Base-by-base conservation (phyloP, 441 rosid species). In the Pelargonium myrrhifolium region DNA sequence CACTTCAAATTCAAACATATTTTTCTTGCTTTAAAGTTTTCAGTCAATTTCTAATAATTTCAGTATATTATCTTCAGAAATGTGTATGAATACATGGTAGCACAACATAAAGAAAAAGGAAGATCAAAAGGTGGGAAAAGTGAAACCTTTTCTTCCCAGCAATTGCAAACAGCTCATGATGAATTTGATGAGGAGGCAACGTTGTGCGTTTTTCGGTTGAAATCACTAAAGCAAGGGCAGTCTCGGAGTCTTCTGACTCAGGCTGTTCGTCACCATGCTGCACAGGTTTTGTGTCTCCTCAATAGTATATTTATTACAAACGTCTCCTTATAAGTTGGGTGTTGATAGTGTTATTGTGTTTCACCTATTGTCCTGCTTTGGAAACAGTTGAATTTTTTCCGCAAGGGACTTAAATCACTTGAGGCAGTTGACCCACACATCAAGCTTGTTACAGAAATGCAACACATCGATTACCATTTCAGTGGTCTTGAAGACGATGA, bases 221-320 rank as follows among this genome's bases (percentile, higher is more conserved):
- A 92, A 77, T 95, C 99, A 24, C 83, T 95, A 73, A 92, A 95
- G 75, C 93, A 87, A 80, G 97, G 97, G 64, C 98, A 90, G 79
- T 84, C 87, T 64, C 87, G 96, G 69, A 92, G 98, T 81, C 92
- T 95, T 71, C 86, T 95, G 21, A 92, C 95, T 14, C 99, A 92
- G 80, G 96, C 92, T 66, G 89, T 89, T 43, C 97, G 90, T 62
- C 99, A 95, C 79, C 96, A 95, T 79, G 90, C 97, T 63, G 98
- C 99, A 72, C 99, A 95, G 96, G 99, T 95, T 70, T 74, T 64
- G 68, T 71, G 59, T 61, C 12, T 64, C 3, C 9, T 55, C 67
- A 9, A 55, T 64, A 2, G 14, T 45, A 11, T n/a, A 26, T 61
- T 53, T 61, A 43, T 59, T 64, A 42, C 24, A 11, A 61, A 22